Conservation (phyloP, 768 basidiomycete species). For the Trichaptum fuscoviolaceum region DNA sequence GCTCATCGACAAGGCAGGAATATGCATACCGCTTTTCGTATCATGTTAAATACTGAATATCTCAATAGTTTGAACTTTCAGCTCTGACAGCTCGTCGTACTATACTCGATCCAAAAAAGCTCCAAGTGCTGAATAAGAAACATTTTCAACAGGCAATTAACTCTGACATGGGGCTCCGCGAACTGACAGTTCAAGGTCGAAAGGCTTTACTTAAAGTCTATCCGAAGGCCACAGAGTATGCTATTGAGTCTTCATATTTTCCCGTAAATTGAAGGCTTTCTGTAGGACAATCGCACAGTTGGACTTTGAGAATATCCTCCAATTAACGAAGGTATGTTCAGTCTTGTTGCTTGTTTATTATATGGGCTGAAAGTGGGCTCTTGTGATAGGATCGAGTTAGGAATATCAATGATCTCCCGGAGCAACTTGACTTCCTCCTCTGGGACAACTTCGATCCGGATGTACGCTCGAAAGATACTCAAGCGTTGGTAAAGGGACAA, state of each 20-base stretch:
- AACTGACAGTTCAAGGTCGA: slow-evolving; percentile 50
- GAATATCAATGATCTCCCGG: slow-evolving; percentile 67
- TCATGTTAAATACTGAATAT: slow-evolving; percentile 1
- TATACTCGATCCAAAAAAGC: slow-evolving; percentile 72
- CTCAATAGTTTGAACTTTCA: slow-evolving; percentile 64
- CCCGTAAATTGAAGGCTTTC: background rate
- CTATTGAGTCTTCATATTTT: background rate
- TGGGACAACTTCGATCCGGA: slow-evolving; percentile 44
- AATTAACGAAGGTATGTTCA: slow-evolving; percentile 48
- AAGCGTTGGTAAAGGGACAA: slow-evolving; percentile 41
- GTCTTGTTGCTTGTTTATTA: slow-evolving; percentile 55
- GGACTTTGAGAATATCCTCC: slow-evolving; percentile 24
- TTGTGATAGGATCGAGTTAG: slow-evolving; percentile 66
- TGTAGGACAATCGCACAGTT: slow-evolving; percentile 5
- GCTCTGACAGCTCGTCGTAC: slow-evolving; percentile 78
- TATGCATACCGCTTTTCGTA: background rate
- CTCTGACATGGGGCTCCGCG: slow-evolving; percentile 42
- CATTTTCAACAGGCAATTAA: slow-evolving; percentile 61
- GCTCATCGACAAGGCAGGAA: slow-evolving; percentile 57
- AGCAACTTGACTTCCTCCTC: slow-evolving; percentile 74
- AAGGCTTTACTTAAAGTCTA: slow-evolving; percentile 49
- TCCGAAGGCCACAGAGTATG: slow-evolving; percentile 46
- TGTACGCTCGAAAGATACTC: slow-evolving; percentile 48
- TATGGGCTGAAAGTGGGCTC: background rate
- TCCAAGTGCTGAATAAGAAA: slow-evolving; percentile 86